These are phyloP conservation scores for Penicillium glabrum DNA, from an alignment of 2,329 filamentous ascomycete genomes.

Conservation along the genomic window DNA sequence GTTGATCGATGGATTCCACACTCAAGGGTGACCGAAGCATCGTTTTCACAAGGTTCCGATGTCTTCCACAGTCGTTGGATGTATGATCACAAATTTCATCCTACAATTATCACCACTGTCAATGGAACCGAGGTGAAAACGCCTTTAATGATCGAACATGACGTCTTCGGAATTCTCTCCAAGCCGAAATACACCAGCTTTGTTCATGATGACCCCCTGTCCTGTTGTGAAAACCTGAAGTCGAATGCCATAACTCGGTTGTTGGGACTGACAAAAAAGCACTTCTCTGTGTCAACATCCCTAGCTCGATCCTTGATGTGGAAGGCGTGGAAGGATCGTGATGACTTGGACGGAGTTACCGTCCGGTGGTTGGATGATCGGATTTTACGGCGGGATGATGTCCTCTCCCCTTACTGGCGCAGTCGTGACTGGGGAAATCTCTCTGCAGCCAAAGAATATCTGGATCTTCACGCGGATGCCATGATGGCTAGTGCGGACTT, in stretches of 20 bases:
- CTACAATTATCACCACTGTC: constrained; percentile 48
- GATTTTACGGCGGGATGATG: constrained; percentile 48
- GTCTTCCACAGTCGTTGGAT: constrained; percentile 53
- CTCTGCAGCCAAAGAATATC: constrained; percentile 43
- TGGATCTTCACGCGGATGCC: constrained; percentile 49
- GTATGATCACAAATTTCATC: constrained; percentile 52
- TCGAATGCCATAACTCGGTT: constrained; percentile 34
- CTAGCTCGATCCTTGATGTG: constrained; percentile 51
- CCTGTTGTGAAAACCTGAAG: constrained; percentile 45
- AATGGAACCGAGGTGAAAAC: constrained; percentile 54
- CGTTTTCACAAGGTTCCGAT: constrained; percentile 52
- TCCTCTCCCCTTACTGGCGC: constrained; percentile 49
- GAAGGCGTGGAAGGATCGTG: constrained; percentile 51
- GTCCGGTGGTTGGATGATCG: constrained; percentile 54
- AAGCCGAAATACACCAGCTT: constrained; percentile 47
- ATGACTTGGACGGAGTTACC: constrained; percentile 50
- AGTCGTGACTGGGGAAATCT: constrained; percentile 47
- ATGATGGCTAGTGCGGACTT: constrained; percentile 54
- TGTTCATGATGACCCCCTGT: constrained; percentile 53
- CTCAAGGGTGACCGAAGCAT: constrained; percentile 55
- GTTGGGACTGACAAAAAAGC: constrained; percentile 35
- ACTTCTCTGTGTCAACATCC: constrained; percentile 47
- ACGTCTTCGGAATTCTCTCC: constrained; percentile 44
- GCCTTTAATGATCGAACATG: constrained; percentile 55
- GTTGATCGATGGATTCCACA: constrained; percentile 57